phyloP scores from a whole-genome alignment of 1,284 basidiomycete species.

The Pascua guehoae region DNA sequence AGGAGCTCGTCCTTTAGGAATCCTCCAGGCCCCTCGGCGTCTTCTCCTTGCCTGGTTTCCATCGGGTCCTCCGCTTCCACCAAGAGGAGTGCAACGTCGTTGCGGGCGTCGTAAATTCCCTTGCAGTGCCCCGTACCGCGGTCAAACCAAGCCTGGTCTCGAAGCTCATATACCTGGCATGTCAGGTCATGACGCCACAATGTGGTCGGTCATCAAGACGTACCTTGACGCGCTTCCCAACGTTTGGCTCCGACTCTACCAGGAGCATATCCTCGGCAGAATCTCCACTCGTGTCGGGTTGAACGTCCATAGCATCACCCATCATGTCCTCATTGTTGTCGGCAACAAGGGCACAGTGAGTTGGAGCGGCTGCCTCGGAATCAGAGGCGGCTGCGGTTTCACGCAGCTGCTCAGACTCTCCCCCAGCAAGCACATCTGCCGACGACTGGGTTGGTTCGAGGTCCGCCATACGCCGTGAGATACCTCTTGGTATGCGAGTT shows the following conservation, averaged over 20 bases:
- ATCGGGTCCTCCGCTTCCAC: constrained; percentile 74
- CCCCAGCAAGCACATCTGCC: constrained; percentile 28
- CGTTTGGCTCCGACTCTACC: constrained; percentile 7
- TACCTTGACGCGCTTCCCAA: constrained; percentile 27
- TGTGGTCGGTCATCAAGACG: background rate
- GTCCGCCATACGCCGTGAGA: constrained; percentile 19
- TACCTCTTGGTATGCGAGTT: background rate
- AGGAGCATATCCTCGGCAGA: constrained; percentile 12
- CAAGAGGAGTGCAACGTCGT: constrained; percentile 74
- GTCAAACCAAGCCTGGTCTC: constrained; percentile 84
- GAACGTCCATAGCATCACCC: constrained; percentile 17
- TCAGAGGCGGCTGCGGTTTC: no score
- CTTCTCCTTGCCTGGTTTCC: constrained; percentile 54
- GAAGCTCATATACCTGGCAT: constrained; percentile 80
- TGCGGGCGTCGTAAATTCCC: constrained; percentile 74
- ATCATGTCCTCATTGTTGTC: constrained; percentile 3
- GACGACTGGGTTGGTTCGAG: constrained; percentile 26
- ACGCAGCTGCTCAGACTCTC: background rate
- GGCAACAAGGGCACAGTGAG: no score
- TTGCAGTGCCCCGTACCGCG: constrained; percentile 91
- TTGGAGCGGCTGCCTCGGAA: no score
- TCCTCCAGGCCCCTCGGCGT: constrained; percentile 35
- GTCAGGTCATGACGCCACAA: background rate
- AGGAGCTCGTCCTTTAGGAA: constrained; percentile 45
- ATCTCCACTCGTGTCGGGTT: constrained; percentile 13